Base-by-base conservation (phyloP, 306 rosid species). In the Myrica gale region DNA sequence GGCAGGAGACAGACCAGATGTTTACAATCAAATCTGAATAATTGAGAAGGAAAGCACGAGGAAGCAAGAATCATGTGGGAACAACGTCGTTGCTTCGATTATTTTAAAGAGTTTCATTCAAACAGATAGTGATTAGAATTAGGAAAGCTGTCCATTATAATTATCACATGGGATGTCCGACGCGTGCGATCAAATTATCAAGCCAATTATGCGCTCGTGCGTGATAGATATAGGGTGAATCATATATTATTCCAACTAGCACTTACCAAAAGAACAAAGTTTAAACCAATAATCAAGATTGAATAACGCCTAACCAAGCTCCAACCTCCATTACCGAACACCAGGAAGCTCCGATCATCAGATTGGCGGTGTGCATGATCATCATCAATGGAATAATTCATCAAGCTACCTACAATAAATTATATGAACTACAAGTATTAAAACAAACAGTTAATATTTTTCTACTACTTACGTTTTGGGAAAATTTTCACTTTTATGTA, bases 101-200 rank as follows among this genome's bases (percentile, higher is more conserved):
- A 67, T 53, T 78, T 3, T 4, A 2, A 58, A 51, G 55, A 81
- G 61, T 75, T 54, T 77, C 68, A 78, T 62, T 48, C 42, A 60
- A 51, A 62, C 51, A 15, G 10, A 20, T 41, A 52, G 80, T 85
- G 78, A 72, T 21, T 71, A 68, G 76, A 82, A 84, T 80, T 47
- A 73, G 66, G 45, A 67, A 71, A 47, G 73, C 37, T 54, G 76
- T 55, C 69, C 47, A 77, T 79, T 71, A 41, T 76, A 72, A 69
- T 81, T 2, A 32, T 32, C 96, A 90, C 96, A 90, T 90, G 96
- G 91, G 85, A 39, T 88, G 96, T 87, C 91, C 84, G 54, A 37
- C 70, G 69, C 70, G 70, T 68, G 74, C 75, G 69, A 76, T 42
- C 47, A 72, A 79, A 76, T 68, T 71, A 75, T 77, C 57, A 70